Conservation (phyloP, 2,329 filamentous ascomycete genomes). For the Madurella mycetomatis region DNA sequence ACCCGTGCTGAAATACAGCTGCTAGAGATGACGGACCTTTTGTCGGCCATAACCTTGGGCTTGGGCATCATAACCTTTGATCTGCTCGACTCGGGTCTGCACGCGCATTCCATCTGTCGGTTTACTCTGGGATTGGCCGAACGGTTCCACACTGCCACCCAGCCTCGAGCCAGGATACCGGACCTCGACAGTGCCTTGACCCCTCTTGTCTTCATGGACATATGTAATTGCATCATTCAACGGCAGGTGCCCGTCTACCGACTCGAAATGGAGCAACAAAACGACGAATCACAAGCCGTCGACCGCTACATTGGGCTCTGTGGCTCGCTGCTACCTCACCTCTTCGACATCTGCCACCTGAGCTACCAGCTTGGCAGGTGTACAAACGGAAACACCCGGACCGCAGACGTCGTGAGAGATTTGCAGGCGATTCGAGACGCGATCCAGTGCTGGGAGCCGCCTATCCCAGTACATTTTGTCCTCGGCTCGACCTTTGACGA, state of each 20-base stretch:
- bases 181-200: not conserved
- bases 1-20: not conserved
- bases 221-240: not conserved
- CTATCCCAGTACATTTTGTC: not conserved
- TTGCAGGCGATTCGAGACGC: not conserved
- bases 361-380: not conserved
- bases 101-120: conserved; percentile 1
- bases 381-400: too few relatives aligned
- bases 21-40: not conserved
- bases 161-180: too few relatives aligned
- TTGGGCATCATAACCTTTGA: conserved; percentile 1
- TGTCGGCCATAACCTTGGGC: not conserved
- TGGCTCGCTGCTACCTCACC: too few relatives aligned
- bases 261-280: not conserved
- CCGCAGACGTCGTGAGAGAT: not conserved
- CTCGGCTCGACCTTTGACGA: not conserved
- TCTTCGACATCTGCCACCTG: not conserved
- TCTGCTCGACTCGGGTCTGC: not conserved
- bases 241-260: not conserved
- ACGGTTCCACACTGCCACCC: not conserved
- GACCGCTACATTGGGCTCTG: too few relatives aligned
- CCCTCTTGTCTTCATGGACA: not conserved
- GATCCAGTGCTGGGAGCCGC: not conserved
- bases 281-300: too few relatives aligned
- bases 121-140: not conserved